Evolutionary conservation across 2,329 filamentous ascomycete genomes (phyloP), one percentile per base, ranked within the genome.

Genomic region (Trematosphaeria pertusa): DNA sequence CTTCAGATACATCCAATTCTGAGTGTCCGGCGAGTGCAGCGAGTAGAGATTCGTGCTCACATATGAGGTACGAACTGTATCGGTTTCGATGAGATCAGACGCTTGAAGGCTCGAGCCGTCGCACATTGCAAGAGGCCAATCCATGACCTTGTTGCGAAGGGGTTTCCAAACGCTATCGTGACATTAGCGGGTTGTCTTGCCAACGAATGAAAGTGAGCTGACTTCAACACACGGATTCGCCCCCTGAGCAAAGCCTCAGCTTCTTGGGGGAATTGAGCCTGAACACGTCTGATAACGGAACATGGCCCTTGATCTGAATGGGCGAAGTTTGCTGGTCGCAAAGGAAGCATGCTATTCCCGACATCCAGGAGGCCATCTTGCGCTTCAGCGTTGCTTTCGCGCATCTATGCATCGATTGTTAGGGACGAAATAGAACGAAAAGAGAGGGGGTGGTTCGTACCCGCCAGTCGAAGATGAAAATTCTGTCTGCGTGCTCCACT

Each of bases 391-490:
- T n/a, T n/a, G n/a, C n/a, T n/a, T n/a, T n/a, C n/a, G n/a, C n/a
- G n/a, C n/a, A n/a, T n/a, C n/a, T n/a, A n/a, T n/a, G n/a, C n/a
- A n/a, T n/a, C n/a, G n/a, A n/a, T n/a, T n/a, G n/a, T n/a, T n/a
- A n/a, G n/a, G n/a, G n/a, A n/a, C n/a, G n/a, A n/a, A n/a, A n/a
- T n/a, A n/a, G n/a, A n/a, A n/a, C n/a, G n/a, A n/a, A n/a, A n/a
- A n/a, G n/a, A n/a, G n/a, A n/a, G n/a, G n/a, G n/a, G n/a, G n/a
- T n/a, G 9, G 19, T 22, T 37, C 15, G 11, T 33, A 42, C 38
- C 15, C 38, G 22, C 38, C 38, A 42, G 30, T 42, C 38, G 20
- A 32, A 42, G 28, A 42, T 18, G 26, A 42, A 42, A 10, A 42
- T 17, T 9, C 26, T 33, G 3, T 20, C 24, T 15, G 20, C 38